Evolutionary conservation across 768 basidiomycete genomes (phyloP).

Genomic region (Pluteus cervinus): DNA sequence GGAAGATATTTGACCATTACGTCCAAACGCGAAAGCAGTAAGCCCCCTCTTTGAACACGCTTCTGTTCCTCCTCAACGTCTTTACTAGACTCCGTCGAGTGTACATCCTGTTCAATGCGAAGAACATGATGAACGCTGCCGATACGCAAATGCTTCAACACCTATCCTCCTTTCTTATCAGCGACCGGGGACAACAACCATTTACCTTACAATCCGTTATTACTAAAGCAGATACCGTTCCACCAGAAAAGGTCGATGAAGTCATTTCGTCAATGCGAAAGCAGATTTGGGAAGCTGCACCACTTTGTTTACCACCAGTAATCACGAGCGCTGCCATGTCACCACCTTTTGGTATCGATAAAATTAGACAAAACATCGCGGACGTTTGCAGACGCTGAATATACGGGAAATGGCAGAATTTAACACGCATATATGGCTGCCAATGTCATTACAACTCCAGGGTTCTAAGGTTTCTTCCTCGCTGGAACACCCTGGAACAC

Average conservation of each 20-base stretch:
- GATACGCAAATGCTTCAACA: constrained; percentile 60
- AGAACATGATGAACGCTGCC: constrained; percentile 49
- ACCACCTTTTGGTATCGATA: constrained; percentile 49
- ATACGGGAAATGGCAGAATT: no score
- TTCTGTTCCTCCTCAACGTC: constrained; percentile 5
- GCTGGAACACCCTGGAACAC: no score
- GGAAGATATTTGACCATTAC: constrained; percentile 61
- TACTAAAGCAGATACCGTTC: constrained; percentile 61
- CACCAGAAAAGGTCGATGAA: constrained; percentile 22
- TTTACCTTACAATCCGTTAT: constrained; percentile 69
- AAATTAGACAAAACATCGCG: constrained; percentile 49
- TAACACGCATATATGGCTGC: no score
- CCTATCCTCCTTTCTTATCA: constrained; percentile 36
- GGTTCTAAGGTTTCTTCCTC: no score
- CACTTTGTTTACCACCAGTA: constrained; percentile 63
- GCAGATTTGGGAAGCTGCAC: constrained; percentile 48
- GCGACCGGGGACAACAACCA: constrained; percentile 28
- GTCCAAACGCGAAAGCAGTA: constrained; percentile 55
- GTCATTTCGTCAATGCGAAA: constrained; percentile 37
- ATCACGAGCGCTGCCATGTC: constrained; percentile 47
- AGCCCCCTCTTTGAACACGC: constrained; percentile 16
- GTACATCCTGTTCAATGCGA: constrained; percentile 65
- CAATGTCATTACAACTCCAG: no score
- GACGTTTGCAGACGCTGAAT: constrained; percentile 60
- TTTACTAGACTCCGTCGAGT: constrained; percentile 55